Evolutionary conservation across 2,329 filamentous ascomycete genomes (phyloP).

Genomic region (Alternaria sp.): DNA sequence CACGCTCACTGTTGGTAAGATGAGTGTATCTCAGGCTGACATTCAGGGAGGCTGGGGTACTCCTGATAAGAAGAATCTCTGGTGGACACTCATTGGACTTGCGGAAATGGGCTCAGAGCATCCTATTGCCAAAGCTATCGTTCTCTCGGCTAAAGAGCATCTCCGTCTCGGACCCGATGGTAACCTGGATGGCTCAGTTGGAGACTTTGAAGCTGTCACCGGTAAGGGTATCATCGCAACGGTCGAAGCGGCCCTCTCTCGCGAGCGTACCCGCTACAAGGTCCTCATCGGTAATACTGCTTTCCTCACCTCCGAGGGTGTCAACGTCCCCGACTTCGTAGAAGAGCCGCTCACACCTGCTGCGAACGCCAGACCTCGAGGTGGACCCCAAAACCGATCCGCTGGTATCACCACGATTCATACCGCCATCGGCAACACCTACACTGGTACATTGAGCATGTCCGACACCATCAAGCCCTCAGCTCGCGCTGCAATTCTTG

Average conservation of each 20-base stretch:
- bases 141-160: constrained; percentile 75
- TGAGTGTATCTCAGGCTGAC: constrained; percentile 81
- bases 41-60: constrained; percentile 73
- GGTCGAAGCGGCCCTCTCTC: constrained; percentile 75
- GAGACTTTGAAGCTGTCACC: constrained; percentile 81
- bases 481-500: constrained; percentile 78
- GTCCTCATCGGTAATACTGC: constrained; percentile 84
- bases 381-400: constrained; percentile 48
- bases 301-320: constrained; percentile 74
- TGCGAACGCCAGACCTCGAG: constrained; percentile 29
- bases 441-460: constrained; percentile 82
- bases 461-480: constrained; percentile 91
- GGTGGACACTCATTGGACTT: constrained; percentile 97
- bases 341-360: constrained; percentile 57
- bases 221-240: constrained; percentile 83
- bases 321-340: constrained; percentile 66
- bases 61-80: constrained; percentile 73
- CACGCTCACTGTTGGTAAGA: constrained; percentile 91
- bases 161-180: constrained; percentile 75
- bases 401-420: constrained; percentile 89
- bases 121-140: constrained; percentile 88
- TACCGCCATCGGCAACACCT: constrained; percentile 81
- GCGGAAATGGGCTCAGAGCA: constrained; percentile 96
- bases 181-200: constrained; percentile 80
- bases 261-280: constrained; percentile 73